These are phyloP conservation scores for Albugo laibachii DNA, from an alignment of 352 stramenopile species.

Conservation along the genomic window DNA sequence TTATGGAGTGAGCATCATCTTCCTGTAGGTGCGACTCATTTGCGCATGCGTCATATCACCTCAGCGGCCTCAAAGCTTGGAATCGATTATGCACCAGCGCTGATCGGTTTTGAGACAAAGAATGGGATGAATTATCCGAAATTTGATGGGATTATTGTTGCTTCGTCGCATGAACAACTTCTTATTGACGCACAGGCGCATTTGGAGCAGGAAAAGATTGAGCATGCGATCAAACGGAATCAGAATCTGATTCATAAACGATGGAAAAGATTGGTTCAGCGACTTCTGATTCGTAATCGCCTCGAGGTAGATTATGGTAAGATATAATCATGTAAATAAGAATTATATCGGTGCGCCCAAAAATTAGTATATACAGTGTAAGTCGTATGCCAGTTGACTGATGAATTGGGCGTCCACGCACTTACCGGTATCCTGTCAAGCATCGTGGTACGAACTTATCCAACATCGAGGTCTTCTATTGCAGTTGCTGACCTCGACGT, in stretches of 20 bases:
- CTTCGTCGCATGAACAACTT: constrained; percentile 14
- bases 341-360: too few species aligned
- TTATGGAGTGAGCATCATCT: constrained; percentile 60
- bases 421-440: too few species aligned
- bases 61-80: constrained; percentile 39
- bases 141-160: constrained; percentile 57
- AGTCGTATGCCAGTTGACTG: too few species aligned
- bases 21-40: constrained; percentile 29
- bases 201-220: constrained; percentile 40
- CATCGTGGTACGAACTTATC: too few species aligned
- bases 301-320: constrained; percentile 63
- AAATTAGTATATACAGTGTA: too few species aligned
- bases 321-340: too few species aligned
- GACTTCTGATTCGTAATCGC: constrained; percentile 38
- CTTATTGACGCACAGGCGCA: constrained; percentile 49
- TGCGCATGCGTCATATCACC: constrained; percentile 41
- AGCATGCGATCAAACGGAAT: constrained; percentile 50
- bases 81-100: constrained; percentile 54
- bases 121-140: constrained; percentile 40
- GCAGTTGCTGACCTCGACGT: too few species aligned
- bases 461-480: too few species aligned
- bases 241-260: constrained; percentile 25
- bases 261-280: constrained; percentile 45
- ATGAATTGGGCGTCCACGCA: too few species aligned
- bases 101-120: constrained; percentile 64